These are phyloP conservation scores for Hypoxylon crocopeplum DNA, from an alignment of 495 filamentous ascomycete species.

Conservation along the genomic window DNA sequence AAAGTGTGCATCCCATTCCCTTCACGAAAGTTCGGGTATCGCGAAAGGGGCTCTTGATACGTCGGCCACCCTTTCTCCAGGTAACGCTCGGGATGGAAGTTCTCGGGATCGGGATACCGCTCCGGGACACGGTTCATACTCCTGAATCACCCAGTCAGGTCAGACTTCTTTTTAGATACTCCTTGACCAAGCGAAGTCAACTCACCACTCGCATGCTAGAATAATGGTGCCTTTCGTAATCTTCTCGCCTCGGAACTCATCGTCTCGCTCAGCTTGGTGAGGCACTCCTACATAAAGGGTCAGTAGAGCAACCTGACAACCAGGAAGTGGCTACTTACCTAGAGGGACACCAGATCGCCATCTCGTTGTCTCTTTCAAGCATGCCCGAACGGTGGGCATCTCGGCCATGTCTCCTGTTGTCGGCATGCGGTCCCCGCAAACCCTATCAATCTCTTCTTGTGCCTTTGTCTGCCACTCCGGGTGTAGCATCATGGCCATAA, in stretches of 20 bases:
- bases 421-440: conserved; percentile 60
- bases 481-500: conserved; percentile 56
- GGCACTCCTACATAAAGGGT: conserved; percentile 50
- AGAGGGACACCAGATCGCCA: conserved; percentile 64
- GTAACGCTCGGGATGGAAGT: conserved; percentile 62
- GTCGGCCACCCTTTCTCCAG: conserved; percentile 60
- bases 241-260: conserved; percentile 56
- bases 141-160: conserved; percentile 39
- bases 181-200: neutral
- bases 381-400: conserved; percentile 61
- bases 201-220: conserved; percentile 62
- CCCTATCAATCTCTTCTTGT: conserved; percentile 66
- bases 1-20: conserved; percentile 60
- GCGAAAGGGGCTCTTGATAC: conserved; percentile 58
- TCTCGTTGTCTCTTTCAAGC: conserved; percentile 65
- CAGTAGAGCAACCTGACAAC: conserved; percentile 1
- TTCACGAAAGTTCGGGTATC: conserved; percentile 61
- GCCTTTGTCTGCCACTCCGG: conserved; percentile 56
- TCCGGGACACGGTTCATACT: conserved; percentile 56
- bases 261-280: conserved; percentile 58
- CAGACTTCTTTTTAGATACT: neutral
- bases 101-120: conserved; percentile 60
- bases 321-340: conserved; percentile 39
- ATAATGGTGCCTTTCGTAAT: conserved; percentile 60
- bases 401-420: conserved; percentile 53